A percentile compares a stretch with the other conserved stretches of the same genome.
phyloP scores from a whole-genome alignment of 2,329 filamentous ascomycete species.

The Trichoderma sp. region DNA sequence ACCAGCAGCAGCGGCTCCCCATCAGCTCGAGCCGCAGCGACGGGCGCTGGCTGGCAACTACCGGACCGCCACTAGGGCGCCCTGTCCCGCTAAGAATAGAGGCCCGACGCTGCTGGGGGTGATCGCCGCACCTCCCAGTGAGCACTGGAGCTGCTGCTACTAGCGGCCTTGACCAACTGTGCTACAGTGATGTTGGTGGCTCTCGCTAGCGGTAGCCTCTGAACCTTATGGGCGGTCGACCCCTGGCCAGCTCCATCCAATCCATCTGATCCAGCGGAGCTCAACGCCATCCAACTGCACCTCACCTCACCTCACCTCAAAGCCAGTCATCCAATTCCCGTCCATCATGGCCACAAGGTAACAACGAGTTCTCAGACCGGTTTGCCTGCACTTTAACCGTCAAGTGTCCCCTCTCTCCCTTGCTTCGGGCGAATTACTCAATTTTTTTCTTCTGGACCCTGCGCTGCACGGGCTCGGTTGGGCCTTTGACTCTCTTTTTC shows the following conservation, averaged over 20 bases:
- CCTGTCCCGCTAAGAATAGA: slow-evolving; percentile 21
- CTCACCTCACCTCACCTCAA: no score
- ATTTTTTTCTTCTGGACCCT: slow-evolving; percentile 21
- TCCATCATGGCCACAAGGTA: background rate
- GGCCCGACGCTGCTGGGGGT: background rate
- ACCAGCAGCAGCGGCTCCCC: background rate
- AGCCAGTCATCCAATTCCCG: no score
- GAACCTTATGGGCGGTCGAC: slow-evolving; percentile 6
- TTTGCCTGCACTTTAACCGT: slow-evolving; percentile 23
- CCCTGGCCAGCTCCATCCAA: background rate
- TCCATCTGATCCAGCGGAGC: no score
- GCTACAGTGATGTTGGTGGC: slow-evolving; percentile 6
- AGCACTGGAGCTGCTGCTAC: no score
- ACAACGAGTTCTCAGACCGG: slow-evolving; percentile 22
- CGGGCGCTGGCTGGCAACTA: slow-evolving; percentile 20
- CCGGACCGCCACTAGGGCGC: slow-evolving; percentile 17
- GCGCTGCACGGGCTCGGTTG: slow-evolving; percentile 21
- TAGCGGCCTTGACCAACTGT: no score
- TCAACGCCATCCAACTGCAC: no score
- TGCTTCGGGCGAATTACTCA: slow-evolving; percentile 26
- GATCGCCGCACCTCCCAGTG: background rate
- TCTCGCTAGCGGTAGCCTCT: background rate
- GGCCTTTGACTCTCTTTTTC: background rate
- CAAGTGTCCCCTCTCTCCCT: slow-evolving; percentile 15
- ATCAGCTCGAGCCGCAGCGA: slow-evolving; percentile 9